Evolutionary conservation across 75 land plant genomes (phyloP), one percentile per base, ranked within the genome.

Genomic region (Pinus albicaulis): DNA sequence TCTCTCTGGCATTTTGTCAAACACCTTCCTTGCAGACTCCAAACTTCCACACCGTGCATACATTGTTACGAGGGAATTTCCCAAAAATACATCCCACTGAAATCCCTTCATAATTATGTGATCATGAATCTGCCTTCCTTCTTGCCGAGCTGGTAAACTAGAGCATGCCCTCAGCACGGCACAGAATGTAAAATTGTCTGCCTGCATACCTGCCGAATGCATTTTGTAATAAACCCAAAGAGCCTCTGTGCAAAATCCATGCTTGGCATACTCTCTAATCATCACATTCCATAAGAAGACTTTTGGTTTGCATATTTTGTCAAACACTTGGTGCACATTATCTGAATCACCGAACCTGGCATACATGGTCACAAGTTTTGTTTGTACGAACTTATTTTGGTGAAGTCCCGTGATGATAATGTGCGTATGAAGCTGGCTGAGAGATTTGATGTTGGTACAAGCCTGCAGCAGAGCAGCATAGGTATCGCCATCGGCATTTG

Each of bases 141-240:
- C 53, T n/a, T 63, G 56, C 17, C 81, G 11, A 58, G 19, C 77
- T 16, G 41, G 22, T 57, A 77, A 57, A 0, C 61, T 73, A 1
- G 74, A 56, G 61, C 82, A 78, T 22, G 83, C 81, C 73, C 82
- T 87, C 34, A 90, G 61, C 72, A 87, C 76, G 22, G 82, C 79
- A 13, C 80, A 58, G 22, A 87, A 90, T 0, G 92, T 90, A 76
- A 87, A 84, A 60, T 86, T 72, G 20, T 85, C 71, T 4, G 89
- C 86, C 16, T 72, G 28, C 41, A 73, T 11, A 10, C 77, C 74
- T 5, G 55, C 56, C 24, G 76, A 60, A 1, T 85, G 79, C 88
- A 86, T 90, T 28, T 63, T 36, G 57, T 15, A 55, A 75, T 78
- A 82, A 48, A 80, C 3, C 3, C 2, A 11, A 65, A 82, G 20